Base-by-base conservation (phyloP, 208 protist species). In the Acanthamoeba triangularis region DNA sequence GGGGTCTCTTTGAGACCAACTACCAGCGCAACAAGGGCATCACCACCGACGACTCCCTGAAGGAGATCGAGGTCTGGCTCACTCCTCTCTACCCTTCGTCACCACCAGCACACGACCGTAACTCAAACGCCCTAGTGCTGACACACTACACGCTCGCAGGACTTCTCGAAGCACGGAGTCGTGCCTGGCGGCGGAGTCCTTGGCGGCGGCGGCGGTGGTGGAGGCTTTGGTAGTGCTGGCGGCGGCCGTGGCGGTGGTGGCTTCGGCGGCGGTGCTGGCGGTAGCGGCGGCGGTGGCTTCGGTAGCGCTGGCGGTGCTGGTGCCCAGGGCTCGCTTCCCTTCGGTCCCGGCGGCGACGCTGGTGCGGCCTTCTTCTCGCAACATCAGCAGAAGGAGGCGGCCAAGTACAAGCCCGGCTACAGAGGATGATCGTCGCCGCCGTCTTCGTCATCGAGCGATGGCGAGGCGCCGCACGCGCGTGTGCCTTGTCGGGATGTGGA, bases 11-110 rank as follows among this genome's bases (percentile, higher is more conserved):
- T 33, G 90, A 94, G 49, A 94, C 90, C 90, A 94, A 94, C 67
- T 94, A 94, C 72, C 90, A 94, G 49, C 63, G 90, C 28, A 94
- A 94, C 90, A 94, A 94, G 90, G 90, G 90, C 63, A 94, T 94
- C 90, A 94, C 67, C 49, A 76, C 69, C 30, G 90, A 94, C 67
- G 90, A 94, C 35, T 84, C 67, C 37, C 69, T 94, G 0, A 76
- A 94, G 30, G 90, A 94, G 72, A 94, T 94, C 63, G 90, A 94
- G 87, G 87, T 93, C 8, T 33, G 2, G 6, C 16, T 61, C 30
- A 63, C 63, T 67, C 52, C 59, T 93, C 35, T 74, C 41, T 74
- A 4, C 41, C 28, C 56, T 30, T 11, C 23, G 8, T 3, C 18
- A 8, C 65, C 7, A 1, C 6, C 20, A 30, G 35, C 28, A 80